Base-by-base conservation (phyloP, 2,329 filamentous ascomycete species). In the Fusarium chuoi region DNA sequence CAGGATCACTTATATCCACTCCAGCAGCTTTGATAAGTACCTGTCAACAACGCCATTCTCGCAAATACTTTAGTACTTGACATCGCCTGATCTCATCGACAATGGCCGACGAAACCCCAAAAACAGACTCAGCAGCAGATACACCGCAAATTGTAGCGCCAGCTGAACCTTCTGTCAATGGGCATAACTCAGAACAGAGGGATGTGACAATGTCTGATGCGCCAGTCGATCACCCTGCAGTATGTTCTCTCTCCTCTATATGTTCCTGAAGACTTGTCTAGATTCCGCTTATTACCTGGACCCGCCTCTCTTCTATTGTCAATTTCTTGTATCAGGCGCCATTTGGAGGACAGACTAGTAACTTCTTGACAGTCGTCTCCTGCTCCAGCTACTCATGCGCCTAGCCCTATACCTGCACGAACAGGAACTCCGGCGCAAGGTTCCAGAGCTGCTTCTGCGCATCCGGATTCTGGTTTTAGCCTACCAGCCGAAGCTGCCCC, bases 401-500 rank as follows among this genome's bases (percentile, higher is more conserved):
- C 85, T 15, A 85, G 84, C 46, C 84, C 86, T 20, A 79, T 83
- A 26, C 82, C 84, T 17, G 81, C 80, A 12, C 82, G 87, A 64
- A 88, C 83, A 44, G 85, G 85, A 67, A 90, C 89, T 22, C 87
- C 85, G 72, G 83, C 84, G 62, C 81, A 83, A 65, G 82, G 84
- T 71, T 90, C 89, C 41, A 85, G 89, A 75, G 88, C 89, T 15
- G 84, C 87, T 13, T 91, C 89, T 36, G 86, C 84, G 52, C 88
- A 90, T 67, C 88, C 89, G 7, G 89, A 91, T 68, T 74, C 85
- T 9, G 81, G 82, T 33, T 85, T 85, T 74, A 82, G 84, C n/a
- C 87, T 92, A 81, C 90, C 90, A 3, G 82, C 87, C 18, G 88
- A 92, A 78, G 87, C 90, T 20, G 86, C 89, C 4, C 82, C 87